Evolutionary conservation across 176 grass and related monocot genomes (phyloP).

Genomic region (Avena insularis): DNA sequence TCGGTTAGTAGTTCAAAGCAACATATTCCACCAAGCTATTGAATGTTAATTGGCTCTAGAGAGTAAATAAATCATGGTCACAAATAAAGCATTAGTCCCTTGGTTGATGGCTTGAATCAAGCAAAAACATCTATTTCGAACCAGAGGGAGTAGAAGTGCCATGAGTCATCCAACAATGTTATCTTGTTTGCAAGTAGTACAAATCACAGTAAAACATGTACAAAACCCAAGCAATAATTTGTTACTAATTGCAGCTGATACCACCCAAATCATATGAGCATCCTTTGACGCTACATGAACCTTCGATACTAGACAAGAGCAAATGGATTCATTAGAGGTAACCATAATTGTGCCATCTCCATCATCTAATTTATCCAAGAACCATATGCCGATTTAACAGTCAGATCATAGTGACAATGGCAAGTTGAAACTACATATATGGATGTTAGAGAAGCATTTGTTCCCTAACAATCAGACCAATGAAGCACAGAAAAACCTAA

Average conservation of each 20-base stretch:
- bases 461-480: slow-evolving; percentile 5
- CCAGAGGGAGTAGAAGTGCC: background rate
- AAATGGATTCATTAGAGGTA: background rate
- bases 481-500: background rate
- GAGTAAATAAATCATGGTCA: slow-evolving; percentile 19
- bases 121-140: background rate
- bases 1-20: background rate
- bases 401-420: background rate
- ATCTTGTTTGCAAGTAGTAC: background rate
- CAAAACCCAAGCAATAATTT: background rate
- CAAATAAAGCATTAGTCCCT: slow-evolving; percentile 27
- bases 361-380: slow-evolving; percentile 31
- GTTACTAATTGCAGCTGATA: background rate
- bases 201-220: slow-evolving; percentile 7
- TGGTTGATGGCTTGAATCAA: background rate
- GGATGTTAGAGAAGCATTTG: background rate
- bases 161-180: background rate
- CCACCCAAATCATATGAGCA: slow-evolving; percentile 11
- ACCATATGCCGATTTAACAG: background rate
- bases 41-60: slow-evolving; percentile 17
- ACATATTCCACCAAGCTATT: background rate
- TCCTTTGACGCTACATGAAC: slow-evolving; percentile 13
- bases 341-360: slow-evolving; percentile 25
- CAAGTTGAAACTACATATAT: background rate
- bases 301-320: slow-evolving; percentile 7